Percentiles rank a stretch among this genome's conserved stretches.
These are phyloP conservation scores for Fremontodendron californicum DNA, from an alignment of 345 rosid species.

Conservation along the genomic window DNA sequence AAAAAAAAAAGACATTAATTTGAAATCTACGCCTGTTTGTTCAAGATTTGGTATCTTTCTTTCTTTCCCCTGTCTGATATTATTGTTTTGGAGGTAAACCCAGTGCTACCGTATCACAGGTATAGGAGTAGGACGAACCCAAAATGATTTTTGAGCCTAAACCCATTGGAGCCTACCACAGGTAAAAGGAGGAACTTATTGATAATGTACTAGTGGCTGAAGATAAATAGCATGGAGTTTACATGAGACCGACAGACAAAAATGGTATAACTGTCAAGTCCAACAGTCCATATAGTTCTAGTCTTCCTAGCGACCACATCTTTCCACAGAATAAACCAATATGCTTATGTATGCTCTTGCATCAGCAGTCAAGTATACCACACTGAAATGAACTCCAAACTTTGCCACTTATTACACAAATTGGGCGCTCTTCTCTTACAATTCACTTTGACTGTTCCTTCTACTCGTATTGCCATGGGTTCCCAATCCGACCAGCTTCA, in stretches of 20 bases:
- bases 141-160: background rate
- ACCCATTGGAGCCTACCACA: background rate
- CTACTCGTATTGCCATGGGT: background rate
- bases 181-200: background rate
- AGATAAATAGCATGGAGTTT: too few species aligned
- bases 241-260: too few species aligned
- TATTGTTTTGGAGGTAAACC: too few species aligned
- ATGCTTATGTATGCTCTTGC: background rate
- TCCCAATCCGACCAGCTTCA: conserved; percentile 24
- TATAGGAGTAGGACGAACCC: too few species aligned
- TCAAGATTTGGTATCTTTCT: too few species aligned
- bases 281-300: too few species aligned
- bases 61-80: too few species aligned
- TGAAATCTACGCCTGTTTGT: too few species aligned
- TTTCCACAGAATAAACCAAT: background rate
- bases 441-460: background rate
- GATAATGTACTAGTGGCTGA: background rate
- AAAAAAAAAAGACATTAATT: too few species aligned
- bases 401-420: background rate
- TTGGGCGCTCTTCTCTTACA: background rate
- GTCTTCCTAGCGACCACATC: background rate
- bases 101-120: too few species aligned
- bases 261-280: too few species aligned
- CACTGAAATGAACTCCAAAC: background rate
- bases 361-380: background rate